Evolutionary conservation across 176 grass and related monocot genomes (phyloP), one percentile per base, ranked within the genome.

Genomic region (Thinopyrum elongatum): DNA sequence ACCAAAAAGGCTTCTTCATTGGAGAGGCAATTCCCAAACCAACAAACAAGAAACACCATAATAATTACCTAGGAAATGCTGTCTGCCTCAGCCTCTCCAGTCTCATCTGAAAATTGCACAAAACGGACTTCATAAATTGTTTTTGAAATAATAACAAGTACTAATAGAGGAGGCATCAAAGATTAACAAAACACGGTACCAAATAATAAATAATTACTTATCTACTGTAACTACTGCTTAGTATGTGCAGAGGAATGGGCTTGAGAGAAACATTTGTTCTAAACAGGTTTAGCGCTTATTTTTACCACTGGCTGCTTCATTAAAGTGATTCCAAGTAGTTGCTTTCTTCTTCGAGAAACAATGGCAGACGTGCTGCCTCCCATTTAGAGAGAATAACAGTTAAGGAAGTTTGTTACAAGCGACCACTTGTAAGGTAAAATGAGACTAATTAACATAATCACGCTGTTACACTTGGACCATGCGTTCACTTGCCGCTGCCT

Each of bases 101-200:
- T 60, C 53, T 36, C 79, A 80, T 85, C 87, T 93, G 91, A 81
- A 84, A 90, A 84, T 70, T n/a, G 55, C 23, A 80, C 14, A 77
- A 65, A 84, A 74, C 38, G 25, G 80, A 81, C n/a, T 13, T 55
- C 22, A 6, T 90, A 12, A 84, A 62, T 71, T 86, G 21, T 27
- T 55, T 17, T 27, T 16, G 22, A 28, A 65, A 27, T 64, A 55
- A 58, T 21, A 83, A 3, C 53, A 81, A 36, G 10, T 22, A 47
- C 12, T 58, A 78, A 33, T 42, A 72, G 53, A 76, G 25, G 1
- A 4, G 9, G 44, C 3, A 42, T 5, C 27, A 80, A 35, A 55
- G 17, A 71, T 23, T 65, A 29, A 33, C 39, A 84, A 19, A 66
- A 73, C 31, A 66, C 19, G 57, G 30, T 10, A 82, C 22, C 6